Conservation (phyloP, 495 filamentous ascomycete species). For the Hypoxylon lienhwacheense region DNA sequence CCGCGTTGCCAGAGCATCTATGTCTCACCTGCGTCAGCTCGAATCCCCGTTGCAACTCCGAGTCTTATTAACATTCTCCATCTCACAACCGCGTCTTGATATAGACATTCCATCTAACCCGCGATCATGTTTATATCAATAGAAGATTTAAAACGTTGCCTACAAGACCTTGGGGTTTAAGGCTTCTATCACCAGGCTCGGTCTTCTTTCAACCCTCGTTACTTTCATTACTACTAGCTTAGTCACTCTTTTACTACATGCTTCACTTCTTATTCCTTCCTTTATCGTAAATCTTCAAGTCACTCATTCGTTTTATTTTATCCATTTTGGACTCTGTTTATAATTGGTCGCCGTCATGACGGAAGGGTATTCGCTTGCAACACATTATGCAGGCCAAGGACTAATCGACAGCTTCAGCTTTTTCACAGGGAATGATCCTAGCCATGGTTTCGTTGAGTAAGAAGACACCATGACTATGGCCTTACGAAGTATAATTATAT, state of each 20-base stretch:
- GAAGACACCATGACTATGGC: background rate
- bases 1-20: conserved; percentile 13
- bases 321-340: conserved; percentile 2
- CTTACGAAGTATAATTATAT: background rate
- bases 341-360: conserved; percentile 19
- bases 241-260: conserved; percentile 30
- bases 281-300: conserved; percentile 22
- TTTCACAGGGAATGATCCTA: conserved; percentile 36
- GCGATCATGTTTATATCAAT: conserved; percentile 15
- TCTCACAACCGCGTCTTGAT: conserved; percentile 22
- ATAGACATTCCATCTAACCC: conserved; percentile 31
- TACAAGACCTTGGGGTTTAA: background rate
- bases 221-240: conserved; percentile 17
- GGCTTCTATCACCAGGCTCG: conserved; percentile 4
- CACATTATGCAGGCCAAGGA: conserved; percentile 39
- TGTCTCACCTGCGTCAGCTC: conserved; percentile 34
- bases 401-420: conserved; percentile 40
- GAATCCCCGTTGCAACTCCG: conserved; percentile 23
- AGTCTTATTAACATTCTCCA: conserved; percentile 36
- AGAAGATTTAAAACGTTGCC: conserved; percentile 25
- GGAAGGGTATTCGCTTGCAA: conserved; percentile 34
- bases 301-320: conserved; percentile 29
- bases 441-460: conserved; percentile 38
- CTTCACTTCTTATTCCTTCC: conserved; percentile 12
- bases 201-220: conserved; percentile 18